These are phyloP conservation scores for Sphagnum contortum DNA, from an alignment of 225 moss, liverwort and hornwort genomes.

Conservation along the genomic window DNA sequence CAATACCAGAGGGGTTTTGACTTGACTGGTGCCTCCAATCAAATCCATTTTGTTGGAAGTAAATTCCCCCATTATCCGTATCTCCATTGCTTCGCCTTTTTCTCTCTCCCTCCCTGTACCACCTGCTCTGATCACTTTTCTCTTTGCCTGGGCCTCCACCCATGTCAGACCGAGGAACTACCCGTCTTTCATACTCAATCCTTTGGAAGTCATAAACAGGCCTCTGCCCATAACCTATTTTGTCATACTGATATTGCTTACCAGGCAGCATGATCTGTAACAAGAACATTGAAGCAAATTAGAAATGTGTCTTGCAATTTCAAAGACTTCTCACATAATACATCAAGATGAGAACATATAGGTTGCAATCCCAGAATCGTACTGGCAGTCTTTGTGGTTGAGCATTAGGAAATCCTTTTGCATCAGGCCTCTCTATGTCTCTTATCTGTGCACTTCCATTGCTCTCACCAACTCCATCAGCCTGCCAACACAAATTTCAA, in stretches of 20 bases:
- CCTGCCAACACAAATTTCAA: slow-evolving; percentile 25
- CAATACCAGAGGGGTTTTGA: slow-evolving; percentile 38
- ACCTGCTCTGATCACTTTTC: slow-evolving; percentile 42
- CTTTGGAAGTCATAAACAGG: slow-evolving; percentile 37
- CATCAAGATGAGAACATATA: too few species aligned
- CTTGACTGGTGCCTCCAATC: slow-evolving; percentile 50
- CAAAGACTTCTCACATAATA: too few species aligned
- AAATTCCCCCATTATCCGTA: slow-evolving; percentile 35
- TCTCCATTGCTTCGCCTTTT: slow-evolving; percentile 27
- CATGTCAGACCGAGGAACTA: slow-evolving; percentile 28
- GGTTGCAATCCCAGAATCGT: slow-evolving; percentile 9
- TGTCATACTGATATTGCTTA: slow-evolving; percentile 53
- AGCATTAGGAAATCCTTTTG: slow-evolving; percentile 66
- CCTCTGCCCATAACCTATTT: slow-evolving; percentile 41
- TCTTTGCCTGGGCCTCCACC: slow-evolving; percentile 30
- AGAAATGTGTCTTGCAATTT: too few species aligned
- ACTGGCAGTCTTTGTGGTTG: slow-evolving; percentile 43
- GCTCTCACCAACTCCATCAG: slow-evolving; percentile 49
- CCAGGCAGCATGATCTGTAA: slow-evolving; percentile 24
- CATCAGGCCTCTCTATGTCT: slow-evolving; percentile 30
- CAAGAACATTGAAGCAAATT: background rate
- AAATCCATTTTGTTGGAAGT: slow-evolving; percentile 56
- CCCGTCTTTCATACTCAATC: slow-evolving; percentile 45
- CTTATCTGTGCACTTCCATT: slow-evolving; percentile 48
- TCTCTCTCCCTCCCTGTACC: slow-evolving; percentile 51